Percentiles rank a stretch among this genome's conserved stretches.
These are phyloP conservation scores for Hirsutella minnesotensis DNA, from an alignment of 2,329 filamentous ascomycete genomes.

Conservation along the genomic window DNA sequence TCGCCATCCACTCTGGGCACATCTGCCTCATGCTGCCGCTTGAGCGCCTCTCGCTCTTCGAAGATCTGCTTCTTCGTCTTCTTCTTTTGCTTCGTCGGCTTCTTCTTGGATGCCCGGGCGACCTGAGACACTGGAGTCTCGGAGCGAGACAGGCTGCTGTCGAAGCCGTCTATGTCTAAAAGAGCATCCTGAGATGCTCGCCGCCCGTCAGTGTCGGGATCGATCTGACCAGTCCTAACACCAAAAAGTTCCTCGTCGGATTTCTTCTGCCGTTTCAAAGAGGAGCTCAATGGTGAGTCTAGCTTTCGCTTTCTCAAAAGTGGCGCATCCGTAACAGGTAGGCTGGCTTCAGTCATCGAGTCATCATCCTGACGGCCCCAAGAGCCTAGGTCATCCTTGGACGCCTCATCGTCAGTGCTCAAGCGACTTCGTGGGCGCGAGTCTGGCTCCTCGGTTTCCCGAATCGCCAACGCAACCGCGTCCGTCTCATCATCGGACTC, in stretches of 20 bases:
- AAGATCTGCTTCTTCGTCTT: constrained; percentile 69
- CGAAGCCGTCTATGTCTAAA: constrained; percentile 31
- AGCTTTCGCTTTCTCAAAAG: constrained; percentile 62
- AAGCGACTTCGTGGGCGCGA: constrained; percentile 69
- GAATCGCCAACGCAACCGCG: constrained; percentile 41
- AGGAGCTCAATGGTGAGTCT: constrained; percentile 50
- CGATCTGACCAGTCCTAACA: constrained; percentile 42
- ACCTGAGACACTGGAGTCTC: constrained; percentile 30
- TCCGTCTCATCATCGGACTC: constrained; percentile 77
- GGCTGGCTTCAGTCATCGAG: constrained; percentile 61
- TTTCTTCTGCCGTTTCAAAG: constrained; percentile 72
- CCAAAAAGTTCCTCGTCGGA: constrained; percentile 68
- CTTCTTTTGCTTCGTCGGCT: constrained; percentile 48
- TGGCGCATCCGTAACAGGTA: constrained; percentile 46
- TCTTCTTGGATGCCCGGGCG: constrained; percentile 45
- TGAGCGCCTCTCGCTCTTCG: constrained; percentile 52
- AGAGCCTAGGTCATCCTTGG: constrained; percentile 35
- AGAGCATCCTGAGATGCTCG: constrained; percentile 38
- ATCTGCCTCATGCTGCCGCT: constrained; percentile 39
- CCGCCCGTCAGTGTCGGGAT: constrained; percentile 33
- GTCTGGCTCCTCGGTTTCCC: constrained; percentile 77
- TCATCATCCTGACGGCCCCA: constrained; percentile 47
- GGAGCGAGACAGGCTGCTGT: constrained; percentile 29
- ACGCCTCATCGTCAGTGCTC: constrained; percentile 46
- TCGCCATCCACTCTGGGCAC: constrained; percentile 25